These are phyloP conservation scores for Calophaca sinica DNA, from an alignment of 306 rosid species.

Conservation along the genomic window DNA sequence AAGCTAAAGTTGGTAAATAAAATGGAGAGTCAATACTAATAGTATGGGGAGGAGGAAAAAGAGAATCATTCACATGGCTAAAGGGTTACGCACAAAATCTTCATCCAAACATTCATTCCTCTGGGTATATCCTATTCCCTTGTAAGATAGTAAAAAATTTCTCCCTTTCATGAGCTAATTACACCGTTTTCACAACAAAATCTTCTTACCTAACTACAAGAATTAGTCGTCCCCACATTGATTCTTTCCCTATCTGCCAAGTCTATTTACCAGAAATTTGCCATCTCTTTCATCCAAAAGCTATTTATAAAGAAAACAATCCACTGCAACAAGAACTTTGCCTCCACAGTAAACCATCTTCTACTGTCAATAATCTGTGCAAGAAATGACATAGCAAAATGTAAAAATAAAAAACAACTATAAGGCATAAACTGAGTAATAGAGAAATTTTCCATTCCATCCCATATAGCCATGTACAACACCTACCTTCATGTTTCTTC, in stretches of 20 bases:
- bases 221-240: slow-evolving; percentile 52
- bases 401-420: slow-evolving; percentile 32
- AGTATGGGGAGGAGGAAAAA: slow-evolving; percentile 56
- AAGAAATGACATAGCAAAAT: slow-evolving; percentile 47
- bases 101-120: slow-evolving; percentile 59
- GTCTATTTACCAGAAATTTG: slow-evolving; percentile 55
- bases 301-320: slow-evolving; percentile 54
- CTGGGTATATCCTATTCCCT: slow-evolving; percentile 40
- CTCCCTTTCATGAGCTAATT: slow-evolving; percentile 60
- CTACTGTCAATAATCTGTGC: slow-evolving; percentile 79
- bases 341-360: slow-evolving; percentile 50
- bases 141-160: slow-evolving; percentile 40
- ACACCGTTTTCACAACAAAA: slow-evolving; percentile 52
- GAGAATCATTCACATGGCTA: slow-evolving; percentile 65
- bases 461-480: background rate
- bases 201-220: slow-evolving; percentile 54
- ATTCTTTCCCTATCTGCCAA: slow-evolving; percentile 47
- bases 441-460: slow-evolving; percentile 11
- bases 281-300: slow-evolving; percentile 51
- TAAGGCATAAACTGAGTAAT: slow-evolving; percentile 4
- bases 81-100: slow-evolving; percentile 48
- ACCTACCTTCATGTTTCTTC: slow-evolving; percentile 92
- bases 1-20: slow-evolving; percentile 63
- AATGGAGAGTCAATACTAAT: slow-evolving; percentile 48
- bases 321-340: slow-evolving; percentile 55